Evolutionary conservation across 2,329 filamentous ascomycete species (phyloP).

Genomic region (Aspergillus costaricaensis): DNA sequence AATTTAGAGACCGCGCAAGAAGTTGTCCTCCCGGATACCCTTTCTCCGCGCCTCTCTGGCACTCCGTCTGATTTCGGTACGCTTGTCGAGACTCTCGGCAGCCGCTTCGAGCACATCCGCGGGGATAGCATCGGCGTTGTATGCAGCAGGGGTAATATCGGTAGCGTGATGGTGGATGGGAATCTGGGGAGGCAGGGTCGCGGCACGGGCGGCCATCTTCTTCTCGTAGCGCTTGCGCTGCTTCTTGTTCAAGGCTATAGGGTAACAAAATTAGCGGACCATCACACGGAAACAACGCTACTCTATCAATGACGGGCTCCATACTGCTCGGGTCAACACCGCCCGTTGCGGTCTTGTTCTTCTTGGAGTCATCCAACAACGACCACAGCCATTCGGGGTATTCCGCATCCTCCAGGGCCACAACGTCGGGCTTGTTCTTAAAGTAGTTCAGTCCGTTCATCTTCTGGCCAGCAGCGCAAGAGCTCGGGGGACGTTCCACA

Average conservation of each 20-base stretch:
- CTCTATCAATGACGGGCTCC: constrained; percentile 9
- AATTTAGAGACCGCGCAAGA: constrained; percentile 49
- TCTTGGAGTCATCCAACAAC: constrained; percentile 42
- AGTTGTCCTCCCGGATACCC: constrained; percentile 50
- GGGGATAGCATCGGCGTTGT: constrained; percentile 28
- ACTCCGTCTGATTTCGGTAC: constrained; percentile 47
- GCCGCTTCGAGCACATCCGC: constrained; percentile 36
- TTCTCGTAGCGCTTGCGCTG: constrained; percentile 50
- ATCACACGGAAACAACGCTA: not conserved
- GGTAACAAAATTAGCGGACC: constrained; percentile 18
- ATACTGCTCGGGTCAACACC: constrained; percentile 46
- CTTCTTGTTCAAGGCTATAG: constrained; percentile 50
- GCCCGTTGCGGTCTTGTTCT: constrained; percentile 34
- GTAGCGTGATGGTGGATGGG: constrained; percentile 49
- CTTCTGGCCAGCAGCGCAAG: constrained; percentile 42
- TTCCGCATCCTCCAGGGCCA: constrained; percentile 50
- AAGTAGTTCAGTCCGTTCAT: constrained; percentile 49
- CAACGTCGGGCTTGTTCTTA: constrained; percentile 48
- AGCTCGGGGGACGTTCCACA: constrained; percentile 37
- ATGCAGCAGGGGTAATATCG: constrained; percentile 46
- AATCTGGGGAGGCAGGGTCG: constrained; percentile 42
- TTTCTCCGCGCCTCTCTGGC: constrained; percentile 48
- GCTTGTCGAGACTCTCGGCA: constrained; percentile 38
- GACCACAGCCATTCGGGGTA: constrained; percentile 53
- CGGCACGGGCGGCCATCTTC: constrained; percentile 47